phyloP scores from a whole-genome alignment of 495 filamentous ascomycete genomes.

The Pseudomonodictys pantanalensis region DNA sequence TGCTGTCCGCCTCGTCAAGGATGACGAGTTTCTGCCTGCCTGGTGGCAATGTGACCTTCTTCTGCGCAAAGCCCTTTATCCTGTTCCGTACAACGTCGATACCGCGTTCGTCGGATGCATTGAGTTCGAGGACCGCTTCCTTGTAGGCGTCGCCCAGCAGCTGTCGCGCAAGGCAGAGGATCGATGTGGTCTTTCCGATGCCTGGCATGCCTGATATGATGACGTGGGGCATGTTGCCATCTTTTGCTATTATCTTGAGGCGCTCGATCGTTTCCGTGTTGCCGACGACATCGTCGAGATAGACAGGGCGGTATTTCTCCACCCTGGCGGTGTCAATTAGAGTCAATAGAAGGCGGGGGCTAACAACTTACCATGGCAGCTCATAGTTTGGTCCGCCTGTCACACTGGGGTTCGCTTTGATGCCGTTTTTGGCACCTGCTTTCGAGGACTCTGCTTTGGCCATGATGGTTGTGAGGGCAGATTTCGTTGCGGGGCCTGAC shows the following conservation, averaged over 20 bases:
- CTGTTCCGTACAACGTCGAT: conserved; percentile 98
- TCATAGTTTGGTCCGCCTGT: conserved; percentile 67
- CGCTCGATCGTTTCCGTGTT: conserved; percentile 97
- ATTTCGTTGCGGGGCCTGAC: conserved; percentile 13
- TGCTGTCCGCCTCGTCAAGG: conserved; percentile 92
- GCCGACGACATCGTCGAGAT: conserved; percentile 94
- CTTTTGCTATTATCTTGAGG: conserved; percentile 96
- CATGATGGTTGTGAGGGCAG: conserved; percentile 33
- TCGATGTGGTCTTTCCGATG: conserved; percentile 97
- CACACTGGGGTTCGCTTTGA: conserved; percentile 61
- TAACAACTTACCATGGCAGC: conserved; percentile 70
- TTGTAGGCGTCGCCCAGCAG: conserved; percentile 92
- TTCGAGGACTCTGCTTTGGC: conserved; percentile 72
- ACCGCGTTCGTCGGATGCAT: conserved; percentile 94
- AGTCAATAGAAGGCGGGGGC: not conserved
- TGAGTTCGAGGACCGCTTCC: conserved; percentile 94
- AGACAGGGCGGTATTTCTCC: conserved; percentile 93
- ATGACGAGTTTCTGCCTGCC: conserved; percentile 96
- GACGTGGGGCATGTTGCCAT: conserved; percentile 98
- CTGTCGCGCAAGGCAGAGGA: conserved; percentile 89
- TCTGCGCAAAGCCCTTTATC: conserved; percentile 98
- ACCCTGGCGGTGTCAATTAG: conserved; percentile 61
- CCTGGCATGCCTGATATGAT: conserved; percentile 99
- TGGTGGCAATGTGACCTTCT: conserved; percentile 91
- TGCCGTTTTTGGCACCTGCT: conserved; percentile 63